phyloP scores from a whole-genome alignment of 768 basidiomycete genomes.

The Tricholoma furcatifolium region DNA sequence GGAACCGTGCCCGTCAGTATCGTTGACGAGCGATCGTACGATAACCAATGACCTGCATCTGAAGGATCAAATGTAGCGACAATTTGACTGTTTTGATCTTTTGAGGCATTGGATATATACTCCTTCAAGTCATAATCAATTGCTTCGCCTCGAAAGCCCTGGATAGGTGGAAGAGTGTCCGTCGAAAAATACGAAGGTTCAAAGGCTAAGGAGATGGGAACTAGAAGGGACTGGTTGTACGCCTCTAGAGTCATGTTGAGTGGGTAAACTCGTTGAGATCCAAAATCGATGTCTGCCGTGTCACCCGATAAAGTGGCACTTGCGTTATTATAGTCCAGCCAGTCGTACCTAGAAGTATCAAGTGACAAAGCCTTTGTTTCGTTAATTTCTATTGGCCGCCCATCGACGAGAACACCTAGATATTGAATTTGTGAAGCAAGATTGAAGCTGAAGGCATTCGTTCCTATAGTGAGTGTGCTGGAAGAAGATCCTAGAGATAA shows the following conservation, averaged over 20 bases:
- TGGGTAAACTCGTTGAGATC: slow-evolving; percentile 26
- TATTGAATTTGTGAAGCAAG: slow-evolving; percentile 59
- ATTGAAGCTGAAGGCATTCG: slow-evolving; percentile 50
- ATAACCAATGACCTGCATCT: slow-evolving; percentile 47
- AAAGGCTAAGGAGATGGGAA: slow-evolving; percentile 63
- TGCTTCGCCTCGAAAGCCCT: slow-evolving; percentile 46
- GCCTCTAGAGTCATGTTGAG: slow-evolving; percentile 61
- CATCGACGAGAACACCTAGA: slow-evolving; percentile 63
- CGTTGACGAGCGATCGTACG: slow-evolving; percentile 44
- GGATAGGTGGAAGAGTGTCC: slow-evolving; percentile 54
- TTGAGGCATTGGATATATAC: slow-evolving; percentile 55
- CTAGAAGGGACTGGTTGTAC: slow-evolving; percentile 67
- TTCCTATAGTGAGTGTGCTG: slow-evolving; percentile 72
- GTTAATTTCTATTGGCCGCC: slow-evolving; percentile 48
- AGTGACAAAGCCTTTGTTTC: slow-evolving; percentile 59
- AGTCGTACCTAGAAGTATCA: slow-evolving; percentile 56
- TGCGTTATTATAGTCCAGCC: slow-evolving; percentile 59
- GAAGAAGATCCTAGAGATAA: slow-evolving; percentile 52
- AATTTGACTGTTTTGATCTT: slow-evolving; percentile 47
- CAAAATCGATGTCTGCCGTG: slow-evolving; percentile 46
- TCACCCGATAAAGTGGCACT: slow-evolving; percentile 63
- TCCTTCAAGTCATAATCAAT: slow-evolving; percentile 53
- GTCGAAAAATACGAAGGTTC: slow-evolving; percentile 73
- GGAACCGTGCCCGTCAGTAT: slow-evolving; percentile 61
- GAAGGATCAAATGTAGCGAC: slow-evolving; percentile 55